phyloP scores from a whole-genome alignment of 225 moss, liverwort and hornwort genomes.

The Sphagnum tenellum region DNA sequence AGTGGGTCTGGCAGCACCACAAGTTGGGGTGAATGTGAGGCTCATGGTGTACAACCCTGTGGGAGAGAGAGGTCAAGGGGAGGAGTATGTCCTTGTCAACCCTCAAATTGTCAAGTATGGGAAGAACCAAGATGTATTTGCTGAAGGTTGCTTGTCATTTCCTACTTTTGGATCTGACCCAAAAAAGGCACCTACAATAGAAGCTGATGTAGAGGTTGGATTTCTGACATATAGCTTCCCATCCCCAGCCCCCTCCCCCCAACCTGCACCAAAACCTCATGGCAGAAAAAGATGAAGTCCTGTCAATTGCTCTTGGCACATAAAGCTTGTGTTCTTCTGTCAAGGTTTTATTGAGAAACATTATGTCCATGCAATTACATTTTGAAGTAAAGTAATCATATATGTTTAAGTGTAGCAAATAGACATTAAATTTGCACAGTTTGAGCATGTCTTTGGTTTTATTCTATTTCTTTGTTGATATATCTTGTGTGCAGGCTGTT shows the following conservation, averaged over 20 bases:
- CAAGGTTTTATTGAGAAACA: too few species aligned
- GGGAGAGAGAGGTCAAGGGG: constrained; percentile 66
- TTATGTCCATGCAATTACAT: too few species aligned
- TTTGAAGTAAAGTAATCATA: too few species aligned
- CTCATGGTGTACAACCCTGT: constrained; percentile 92
- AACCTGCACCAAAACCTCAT: too few species aligned
- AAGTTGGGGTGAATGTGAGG: constrained; percentile 84
- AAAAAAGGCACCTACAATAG: constrained; percentile 33
- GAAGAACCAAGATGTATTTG: constrained; percentile 58
- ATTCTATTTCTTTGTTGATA: background rate
- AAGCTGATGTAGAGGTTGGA: constrained; percentile 40
- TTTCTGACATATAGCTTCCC: background rate
- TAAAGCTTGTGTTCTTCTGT: too few species aligned
- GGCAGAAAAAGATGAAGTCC: too few species aligned
- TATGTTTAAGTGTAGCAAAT: too few species aligned
- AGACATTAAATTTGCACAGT: too few species aligned
- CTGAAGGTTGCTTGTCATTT: constrained; percentile 86
- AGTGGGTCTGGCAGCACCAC: constrained; percentile 86
- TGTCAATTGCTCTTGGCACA: too few species aligned
- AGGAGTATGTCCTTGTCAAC: constrained; percentile 79
- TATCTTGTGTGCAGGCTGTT: background rate
- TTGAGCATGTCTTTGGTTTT: too few species aligned
- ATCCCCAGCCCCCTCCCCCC: too few species aligned
- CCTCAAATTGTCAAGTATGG: constrained; percentile 90
- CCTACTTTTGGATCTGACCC: constrained; percentile 41